Base-by-base conservation (phyloP, 345 rosid species). In the Eucalyptus cloeziana region DNA sequence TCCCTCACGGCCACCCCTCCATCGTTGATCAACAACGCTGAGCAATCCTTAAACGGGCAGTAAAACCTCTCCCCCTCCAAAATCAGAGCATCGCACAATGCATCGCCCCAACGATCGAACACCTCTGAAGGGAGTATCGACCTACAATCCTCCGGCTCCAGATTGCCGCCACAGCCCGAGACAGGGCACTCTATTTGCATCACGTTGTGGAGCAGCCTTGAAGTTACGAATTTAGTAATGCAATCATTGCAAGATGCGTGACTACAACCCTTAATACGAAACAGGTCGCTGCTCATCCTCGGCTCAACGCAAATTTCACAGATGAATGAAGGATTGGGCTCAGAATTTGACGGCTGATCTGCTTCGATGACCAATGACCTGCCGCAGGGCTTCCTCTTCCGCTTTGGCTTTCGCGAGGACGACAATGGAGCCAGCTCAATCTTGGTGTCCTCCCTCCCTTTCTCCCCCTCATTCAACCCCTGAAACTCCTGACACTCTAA, bases 21-120 rank as follows among this genome's bases (percentile, higher is more conserved):
- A 30, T 94, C 94, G 13, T 92, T 83, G 30, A 94, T 86, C 93
- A 94, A 50, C 90, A 93, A 33, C 2, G 88, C 91, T 15, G 95
- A 93, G 88, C 94, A 94, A 90, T 95, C 94, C 88, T 89, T 92
- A 56, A 54, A 96, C 1, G 98, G 97, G 86, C 97, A 94, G 85
- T 93, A 94, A 45, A 93, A 89, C 51, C 88, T 94, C 69, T 89
- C 86, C n/a, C 89, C 51, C 71, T 90, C 91, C 62, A 89, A 79
- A 71, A 96, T 89, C 16, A 91, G 49, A 3, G 94, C 92, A 85
- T 95, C 95, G 30, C 98, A 94, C 52, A 95, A 88, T 47, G 94
- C 93, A 85, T 52, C 45, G 16, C 94, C 93, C 96, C 94, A 94
- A 49, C 91, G 87, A 44, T 90, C 89, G 51, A 94, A 94, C 87